Evolutionary conservation across 768 basidiomycete species (phyloP), one percentile per base, ranked within the genome.

Genomic region (Kockovaella imperatae): DNA sequence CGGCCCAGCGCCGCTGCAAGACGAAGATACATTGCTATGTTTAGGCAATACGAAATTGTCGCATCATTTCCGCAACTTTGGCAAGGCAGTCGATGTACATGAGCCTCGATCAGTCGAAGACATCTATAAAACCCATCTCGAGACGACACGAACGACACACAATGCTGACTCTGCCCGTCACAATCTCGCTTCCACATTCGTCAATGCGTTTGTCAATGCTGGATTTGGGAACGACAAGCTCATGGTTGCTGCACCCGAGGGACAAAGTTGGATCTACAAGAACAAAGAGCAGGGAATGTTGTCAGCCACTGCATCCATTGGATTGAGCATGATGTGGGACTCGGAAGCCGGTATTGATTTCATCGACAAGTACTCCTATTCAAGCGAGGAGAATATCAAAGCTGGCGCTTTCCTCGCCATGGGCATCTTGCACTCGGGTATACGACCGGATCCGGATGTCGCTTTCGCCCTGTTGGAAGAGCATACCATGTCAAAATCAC

Each of bases 271-370:
- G 90, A 88, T 99, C 49, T 99, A 97, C 77, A 97, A 97, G 79
- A 97, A 97, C 77, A 97, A 97, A 74, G 93, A 96, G 45, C 88
- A 95, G 54, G 95, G 91, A 83, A 97, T 96, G 89, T 83, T 93
- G 79, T 87, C 86, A 51, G 95, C 95, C 20, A 83, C 91, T 23
- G 95, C 95, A 3, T 91, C 87, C 47, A 77, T 99, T 45, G 95
- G 95, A 17, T 76, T 97, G 35, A 85, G 84, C 73, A 75, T 96
- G 53, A 75, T 99, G 1, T 99, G 95, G 95, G 90, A 97, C 66
- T 87, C 87, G 7, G 95, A 97, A 49, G 78, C 86, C 48, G 95
- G 95, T 60, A 77, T 97, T 32, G 83, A 82, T 63, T 88, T 93
- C 56, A 83, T 96, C 57, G 95, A 99, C 76, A 95, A 88, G 72